Evolutionary conservation across 306 rosid genomes (phyloP).

Genomic region (Carpinus fangiana): DNA sequence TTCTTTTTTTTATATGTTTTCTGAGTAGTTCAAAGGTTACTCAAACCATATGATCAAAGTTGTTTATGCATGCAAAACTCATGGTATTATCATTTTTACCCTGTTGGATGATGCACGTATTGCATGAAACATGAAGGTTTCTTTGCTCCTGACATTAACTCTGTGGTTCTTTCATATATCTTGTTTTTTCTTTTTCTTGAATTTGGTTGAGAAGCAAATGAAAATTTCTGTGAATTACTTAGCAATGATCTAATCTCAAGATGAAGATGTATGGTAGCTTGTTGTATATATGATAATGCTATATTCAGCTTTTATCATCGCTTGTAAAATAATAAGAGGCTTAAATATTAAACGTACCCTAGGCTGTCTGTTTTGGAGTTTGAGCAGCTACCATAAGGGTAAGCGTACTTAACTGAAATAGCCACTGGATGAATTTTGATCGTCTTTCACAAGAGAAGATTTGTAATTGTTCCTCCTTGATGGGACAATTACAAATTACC

Average conservation of each 20-base stretch:
- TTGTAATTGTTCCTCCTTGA: neutral
- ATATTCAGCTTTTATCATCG: neutral
- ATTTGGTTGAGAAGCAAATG: neutral
- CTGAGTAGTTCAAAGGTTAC: neutral
- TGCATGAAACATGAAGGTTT: neutral
- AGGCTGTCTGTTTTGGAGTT: neutral
- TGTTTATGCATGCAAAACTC: neutral
- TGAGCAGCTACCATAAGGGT: neutral
- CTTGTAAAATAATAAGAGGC: neutral
- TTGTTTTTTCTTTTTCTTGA: neutral
- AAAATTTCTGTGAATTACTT: neutral
- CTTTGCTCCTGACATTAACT: neutral
- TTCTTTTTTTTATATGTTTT: neutral
- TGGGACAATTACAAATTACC: neutral
- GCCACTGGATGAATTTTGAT: neutral
- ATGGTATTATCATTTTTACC: neutral
- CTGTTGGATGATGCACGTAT: neutral
- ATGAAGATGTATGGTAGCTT: neutral
- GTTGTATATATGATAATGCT: neutral
- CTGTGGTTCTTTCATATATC: neutral
- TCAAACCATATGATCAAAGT: neutral
- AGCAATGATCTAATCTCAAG: neutral
- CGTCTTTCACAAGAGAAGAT: neutral
- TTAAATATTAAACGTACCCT: neutral
- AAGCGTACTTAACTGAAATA: neutral